phyloP scores from a whole-genome alignment of 1,139 yeast species.

The Protomyces inouyei region DNA sequence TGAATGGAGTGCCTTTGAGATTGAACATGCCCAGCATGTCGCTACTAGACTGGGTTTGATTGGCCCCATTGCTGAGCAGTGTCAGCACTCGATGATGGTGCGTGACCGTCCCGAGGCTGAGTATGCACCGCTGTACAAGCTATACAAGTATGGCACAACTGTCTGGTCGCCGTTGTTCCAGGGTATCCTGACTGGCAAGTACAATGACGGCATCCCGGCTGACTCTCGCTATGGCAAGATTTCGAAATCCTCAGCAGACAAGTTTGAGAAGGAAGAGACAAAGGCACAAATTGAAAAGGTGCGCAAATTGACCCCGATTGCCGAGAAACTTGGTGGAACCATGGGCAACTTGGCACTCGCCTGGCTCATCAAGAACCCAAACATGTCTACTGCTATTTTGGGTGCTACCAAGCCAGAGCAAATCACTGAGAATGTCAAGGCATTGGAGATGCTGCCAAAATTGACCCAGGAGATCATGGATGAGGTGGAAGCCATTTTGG shows the following conservation, averaged over 20 bases:
- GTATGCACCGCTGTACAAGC: slow-evolving; percentile 37
- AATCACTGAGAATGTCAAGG: slow-evolving; percentile 38
- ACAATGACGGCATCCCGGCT: slow-evolving; percentile 36
- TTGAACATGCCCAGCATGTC: slow-evolving; percentile 40
- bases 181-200: slow-evolving; percentile 40
- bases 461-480: slow-evolving; percentile 37
- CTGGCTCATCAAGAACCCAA: slow-evolving; percentile 37
- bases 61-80: slow-evolving; percentile 41
- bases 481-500: slow-evolving; percentile 38
- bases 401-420: slow-evolving; percentile 41
- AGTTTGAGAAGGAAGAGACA: slow-evolving; percentile 35
- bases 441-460: slow-evolving; percentile 38
- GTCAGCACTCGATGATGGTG: slow-evolving; percentile 37
- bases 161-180: slow-evolving; percentile 39
- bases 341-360: slow-evolving; percentile 40
- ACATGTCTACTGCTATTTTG: slow-evolving; percentile 39
- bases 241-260: slow-evolving; percentile 28
- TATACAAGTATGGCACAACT: slow-evolving; percentile 40
- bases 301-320: slow-evolving; percentile 34
- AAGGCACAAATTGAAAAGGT: slow-evolving; percentile 36
- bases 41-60: slow-evolving; percentile 39
- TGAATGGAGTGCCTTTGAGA: slow-evolving; percentile 41
- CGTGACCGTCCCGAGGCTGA: slow-evolving; percentile 40
- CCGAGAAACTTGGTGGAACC: slow-evolving; percentile 37
- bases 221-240: slow-evolving; percentile 36